Base-by-base conservation (phyloP, 2,329 filamentous ascomycete species). In the Xenoacremonium recifei region DNA sequence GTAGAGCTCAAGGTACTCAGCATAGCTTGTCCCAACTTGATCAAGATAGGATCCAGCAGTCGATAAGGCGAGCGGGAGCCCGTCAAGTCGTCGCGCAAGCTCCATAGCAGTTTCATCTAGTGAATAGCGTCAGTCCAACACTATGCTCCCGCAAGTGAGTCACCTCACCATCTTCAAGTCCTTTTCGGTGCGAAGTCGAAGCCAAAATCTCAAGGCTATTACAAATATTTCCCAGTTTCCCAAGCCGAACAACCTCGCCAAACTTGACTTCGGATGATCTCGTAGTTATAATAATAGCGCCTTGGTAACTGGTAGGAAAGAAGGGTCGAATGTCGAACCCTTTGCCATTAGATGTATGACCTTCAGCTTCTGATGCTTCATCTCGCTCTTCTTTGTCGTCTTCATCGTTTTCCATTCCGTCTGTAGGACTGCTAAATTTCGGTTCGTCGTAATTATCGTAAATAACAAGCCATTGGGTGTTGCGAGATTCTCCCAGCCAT, bases 391-490 rank as follows among this genome's bases (percentile, higher is more conserved):
- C 4, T 11, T 27, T 25, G 3, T 19, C 4, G 7, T 6, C 12
- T 63, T 45, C 6, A 4, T 30, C 25, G 21, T 18, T 18, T 16
- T 6, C 12, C 16, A 21, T 25, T n/a, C 21, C 21, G 23, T 19
- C 33, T 4, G 33, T 29, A 33, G 40, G 32, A 20, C 38, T 38
- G 21, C 46, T 21, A 15, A 62, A 34, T 32, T 58, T 60, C 4
- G 64, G 67, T 30, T 68, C 62, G 43, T 73, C 63, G 39, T 68
- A 68, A 37, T 72, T 71, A 39, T 71, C 64, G 37, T 59, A 71
- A 11, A 71, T 44, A 3, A 70, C 13, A 6, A 73, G 56, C 68
- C 64, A 73, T 3, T 46, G 45, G 13, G 49, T 57, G 38, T 72
- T 73, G 4, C 47, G 32, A 15, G 37, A 49, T 2, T 59, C 37